Percentiles rank a stretch among this genome's conserved stretches.
Evolutionary conservation across 1,284 basidiomycete genomes (phyloP).

Genomic region (Boletus subluridellus): DNA sequence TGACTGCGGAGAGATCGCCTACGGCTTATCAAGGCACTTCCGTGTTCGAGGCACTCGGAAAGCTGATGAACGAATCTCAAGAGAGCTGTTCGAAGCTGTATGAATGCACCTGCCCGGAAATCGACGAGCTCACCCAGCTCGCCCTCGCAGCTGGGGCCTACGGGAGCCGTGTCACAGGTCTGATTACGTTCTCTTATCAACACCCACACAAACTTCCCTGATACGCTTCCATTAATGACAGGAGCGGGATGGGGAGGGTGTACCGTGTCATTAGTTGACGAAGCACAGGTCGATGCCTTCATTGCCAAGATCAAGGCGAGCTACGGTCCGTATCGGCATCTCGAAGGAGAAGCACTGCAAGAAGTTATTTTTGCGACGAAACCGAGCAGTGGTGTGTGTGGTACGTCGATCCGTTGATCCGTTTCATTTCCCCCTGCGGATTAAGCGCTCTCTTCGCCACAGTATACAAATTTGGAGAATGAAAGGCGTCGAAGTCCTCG

Average conservation of each 20-base stretch:
- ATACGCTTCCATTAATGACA: slow-evolving; percentile 22
- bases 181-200: background rate
- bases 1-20: slow-evolving; percentile 36
- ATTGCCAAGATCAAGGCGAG: slow-evolving; percentile 56
- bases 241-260: slow-evolving; percentile 92
- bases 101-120: slow-evolving; percentile 76
- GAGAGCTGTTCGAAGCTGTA: slow-evolving; percentile 63
- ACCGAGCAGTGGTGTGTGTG: slow-evolving; percentile 79
- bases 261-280: slow-evolving; percentile 77
- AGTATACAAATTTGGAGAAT: slow-evolving; percentile 33
- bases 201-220: background rate
- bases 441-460: background rate
- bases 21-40: slow-evolving; percentile 16
- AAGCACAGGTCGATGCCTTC: slow-evolving; percentile 64
- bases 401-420: slow-evolving; percentile 42
- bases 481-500: background rate
- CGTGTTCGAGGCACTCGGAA: slow-evolving; percentile 54
- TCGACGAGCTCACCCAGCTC: slow-evolving; percentile 65
- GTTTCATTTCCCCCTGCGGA: background rate
- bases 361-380: slow-evolving; percentile 83
- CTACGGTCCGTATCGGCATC: slow-evolving; percentile 60
- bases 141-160: slow-evolving; percentile 68
- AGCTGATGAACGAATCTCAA: slow-evolving; percentile 77
- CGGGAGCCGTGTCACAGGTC: slow-evolving; percentile 74
- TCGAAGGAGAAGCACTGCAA: slow-evolving; percentile 58